Evolutionary conservation across 192 early-diverging fungal genomes (phyloP).

Genomic region (Entrophospora sp.): DNA sequence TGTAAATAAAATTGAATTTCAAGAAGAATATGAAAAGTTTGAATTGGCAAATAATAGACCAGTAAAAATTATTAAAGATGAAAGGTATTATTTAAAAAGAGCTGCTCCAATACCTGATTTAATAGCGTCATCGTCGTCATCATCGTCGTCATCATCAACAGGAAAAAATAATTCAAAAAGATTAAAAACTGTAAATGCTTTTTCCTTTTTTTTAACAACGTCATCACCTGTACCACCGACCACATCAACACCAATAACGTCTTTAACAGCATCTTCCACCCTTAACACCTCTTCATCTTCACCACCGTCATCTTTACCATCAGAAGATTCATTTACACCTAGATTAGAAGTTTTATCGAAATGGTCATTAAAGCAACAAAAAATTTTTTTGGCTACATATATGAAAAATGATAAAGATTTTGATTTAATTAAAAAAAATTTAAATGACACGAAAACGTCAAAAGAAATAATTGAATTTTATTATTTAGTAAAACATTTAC

Average conservation of each 20-base stretch:
- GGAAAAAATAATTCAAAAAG: too few species aligned
- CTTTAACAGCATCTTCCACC: slow-evolving; percentile 5
- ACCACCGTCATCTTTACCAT: too few species aligned
- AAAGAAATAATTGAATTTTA: slow-evolving; percentile 12
- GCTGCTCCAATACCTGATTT: slow-evolving; percentile 4
- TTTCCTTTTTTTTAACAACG: too few species aligned
- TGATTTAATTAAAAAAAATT: background rate
- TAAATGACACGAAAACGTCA: slow-evolving; percentile 3
- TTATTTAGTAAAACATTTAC: slow-evolving; percentile 12
- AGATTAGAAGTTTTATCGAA: background rate
- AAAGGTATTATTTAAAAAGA: slow-evolving; percentile 12
- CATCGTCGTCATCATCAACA: background rate
- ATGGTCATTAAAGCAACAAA: slow-evolving; percentile 12
- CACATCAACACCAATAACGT: background rate
- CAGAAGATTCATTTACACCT: too few species aligned
- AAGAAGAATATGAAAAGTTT: slow-evolving; percentile 14
- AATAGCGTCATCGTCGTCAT: background rate
- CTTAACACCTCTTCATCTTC: background rate
- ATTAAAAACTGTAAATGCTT: too few species aligned
- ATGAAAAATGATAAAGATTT: slow-evolving; percentile 19
- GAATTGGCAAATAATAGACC: too few species aligned
- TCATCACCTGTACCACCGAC: too few species aligned
- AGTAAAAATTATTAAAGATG: too few species aligned
- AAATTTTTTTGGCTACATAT: slow-evolving; percentile 12
- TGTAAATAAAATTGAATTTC: background rate